Evolutionary conservation across 495 filamentous ascomycete genomes (phyloP).

Genomic region (Neurospora sp.): DNA sequence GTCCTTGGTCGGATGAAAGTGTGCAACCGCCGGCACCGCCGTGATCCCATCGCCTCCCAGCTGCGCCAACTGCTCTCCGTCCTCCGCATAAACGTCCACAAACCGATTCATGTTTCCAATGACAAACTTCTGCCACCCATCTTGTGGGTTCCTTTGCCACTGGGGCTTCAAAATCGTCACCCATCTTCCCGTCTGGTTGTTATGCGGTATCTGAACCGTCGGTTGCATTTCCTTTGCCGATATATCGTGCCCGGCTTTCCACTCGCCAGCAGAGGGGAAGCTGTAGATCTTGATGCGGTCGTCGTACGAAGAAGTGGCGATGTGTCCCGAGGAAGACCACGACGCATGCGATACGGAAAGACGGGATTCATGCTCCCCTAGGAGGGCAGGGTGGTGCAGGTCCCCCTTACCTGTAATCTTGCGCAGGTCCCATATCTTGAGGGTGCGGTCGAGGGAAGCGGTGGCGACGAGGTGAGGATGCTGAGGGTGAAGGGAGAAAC

Average conservation of each 20-base stretch:
- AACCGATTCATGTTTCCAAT: constrained; percentile 98
- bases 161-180: constrained; percentile 76
- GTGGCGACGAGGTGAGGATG: constrained; percentile 79
- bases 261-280: constrained; percentile 53
- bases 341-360: constrained; percentile 86
- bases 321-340: constrained; percentile 69
- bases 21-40: constrained; percentile 85
- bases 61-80: constrained; percentile 84
- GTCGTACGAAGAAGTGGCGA: constrained; percentile 90
- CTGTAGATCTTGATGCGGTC: constrained; percentile 89
- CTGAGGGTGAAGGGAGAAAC: constrained; percentile 72
- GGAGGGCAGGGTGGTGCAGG: constrained; percentile 44
- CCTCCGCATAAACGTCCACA: constrained; percentile 73
- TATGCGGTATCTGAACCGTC: constrained; percentile 61
- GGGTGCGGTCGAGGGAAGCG: constrained; percentile 76
- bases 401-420: constrained; percentile 55
- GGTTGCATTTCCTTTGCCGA: constrained; percentile 57
- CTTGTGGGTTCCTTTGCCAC: constrained; percentile 73
- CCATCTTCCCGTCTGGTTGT: constrained; percentile 87
- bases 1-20: constrained; percentile 77
- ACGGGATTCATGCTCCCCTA: constrained; percentile 72
- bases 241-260: constrained; percentile 52
- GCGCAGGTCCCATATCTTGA: constrained; percentile 88
- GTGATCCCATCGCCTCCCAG: constrained; percentile 81
- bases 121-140: constrained; percentile 72